Percentiles rank a stretch among this genome's conserved stretches.
Conservation (phyloP, 2,329 filamentous ascomycete species). For the Colletotrichum acutatum region DNA sequence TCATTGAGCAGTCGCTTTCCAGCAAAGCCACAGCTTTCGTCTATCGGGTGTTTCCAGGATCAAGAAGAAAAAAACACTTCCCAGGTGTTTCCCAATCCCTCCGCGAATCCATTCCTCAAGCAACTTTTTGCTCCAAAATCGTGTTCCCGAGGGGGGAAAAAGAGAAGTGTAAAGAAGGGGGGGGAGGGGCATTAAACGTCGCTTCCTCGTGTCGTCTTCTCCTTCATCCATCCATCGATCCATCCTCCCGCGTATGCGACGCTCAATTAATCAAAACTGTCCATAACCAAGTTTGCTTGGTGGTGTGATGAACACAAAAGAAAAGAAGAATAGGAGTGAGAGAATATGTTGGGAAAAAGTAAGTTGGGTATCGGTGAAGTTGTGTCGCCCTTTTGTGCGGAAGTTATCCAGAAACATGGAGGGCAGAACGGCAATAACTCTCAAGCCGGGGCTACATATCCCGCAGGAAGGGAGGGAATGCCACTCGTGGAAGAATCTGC, state of each 20-base stretch:
- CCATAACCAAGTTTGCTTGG: background rate
- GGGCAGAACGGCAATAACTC: background rate
- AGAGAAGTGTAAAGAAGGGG: background rate
- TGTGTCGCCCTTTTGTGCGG: background rate
- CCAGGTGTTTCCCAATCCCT: background rate
- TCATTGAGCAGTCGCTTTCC: background rate
- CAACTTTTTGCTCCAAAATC: background rate
- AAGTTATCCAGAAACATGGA: background rate
- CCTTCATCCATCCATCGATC: background rate
- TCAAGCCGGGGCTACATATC: background rate
- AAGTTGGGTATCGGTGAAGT: conserved; percentile 30
- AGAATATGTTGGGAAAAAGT: background rate
- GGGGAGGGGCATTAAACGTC: conserved; percentile 19
- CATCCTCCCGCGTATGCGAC: background rate
- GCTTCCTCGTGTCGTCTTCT: background rate
- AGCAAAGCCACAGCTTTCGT: background rate
- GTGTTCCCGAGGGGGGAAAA: background rate
- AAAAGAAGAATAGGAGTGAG: background rate
- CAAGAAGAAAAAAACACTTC: background rate
- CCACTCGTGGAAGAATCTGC: background rate
- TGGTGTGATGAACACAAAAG: conserved; percentile 2
- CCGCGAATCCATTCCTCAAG: background rate
- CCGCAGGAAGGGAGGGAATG: background rate
- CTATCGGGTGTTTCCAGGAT: background rate
- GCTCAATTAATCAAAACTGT: background rate